Evolutionary conservation across 2,329 filamentous ascomycete species (phyloP).

Genomic region (Cercospora sp.): DNA sequence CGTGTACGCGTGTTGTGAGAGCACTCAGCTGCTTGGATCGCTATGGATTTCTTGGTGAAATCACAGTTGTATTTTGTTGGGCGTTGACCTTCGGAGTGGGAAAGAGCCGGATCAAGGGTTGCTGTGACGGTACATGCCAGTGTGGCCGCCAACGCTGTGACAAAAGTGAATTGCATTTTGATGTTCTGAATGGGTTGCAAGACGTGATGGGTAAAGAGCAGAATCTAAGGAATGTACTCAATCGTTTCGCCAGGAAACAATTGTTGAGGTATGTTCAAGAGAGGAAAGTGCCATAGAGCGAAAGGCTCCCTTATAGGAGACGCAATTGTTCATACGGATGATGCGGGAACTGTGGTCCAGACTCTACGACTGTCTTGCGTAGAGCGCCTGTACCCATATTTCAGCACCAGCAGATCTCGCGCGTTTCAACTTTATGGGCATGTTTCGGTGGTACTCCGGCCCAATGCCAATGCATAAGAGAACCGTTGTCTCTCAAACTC

Average conservation of each 20-base stretch:
- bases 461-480: not conserved
- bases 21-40: constrained; percentile 48
- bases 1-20: constrained; percentile 44
- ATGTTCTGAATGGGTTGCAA: not conserved
- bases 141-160: constrained; percentile 15
- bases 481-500: not conserved
- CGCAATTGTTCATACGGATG: not conserved
- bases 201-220: not conserved
- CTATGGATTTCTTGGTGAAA: constrained; percentile 38
- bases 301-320: not conserved
- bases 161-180: constrained; percentile 17
- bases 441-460: constrained; percentile 7
- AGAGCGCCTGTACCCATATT: not conserved
- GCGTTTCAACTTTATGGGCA: constrained; percentile 16
- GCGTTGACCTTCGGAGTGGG: constrained; percentile 42
- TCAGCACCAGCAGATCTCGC: not conserved
- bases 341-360: not conserved
- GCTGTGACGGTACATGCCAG: constrained; percentile 33
- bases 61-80: constrained; percentile 33
- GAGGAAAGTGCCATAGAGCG: not conserved
- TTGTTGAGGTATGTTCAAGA: not conserved
- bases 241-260: not conserved
- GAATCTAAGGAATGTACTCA: not conserved
- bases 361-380: not conserved
- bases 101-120: constrained; percentile 41